Evolutionary conservation across 1,284 basidiomycete genomes (phyloP).

Genomic region (Ustilago vetiveriae): DNA sequence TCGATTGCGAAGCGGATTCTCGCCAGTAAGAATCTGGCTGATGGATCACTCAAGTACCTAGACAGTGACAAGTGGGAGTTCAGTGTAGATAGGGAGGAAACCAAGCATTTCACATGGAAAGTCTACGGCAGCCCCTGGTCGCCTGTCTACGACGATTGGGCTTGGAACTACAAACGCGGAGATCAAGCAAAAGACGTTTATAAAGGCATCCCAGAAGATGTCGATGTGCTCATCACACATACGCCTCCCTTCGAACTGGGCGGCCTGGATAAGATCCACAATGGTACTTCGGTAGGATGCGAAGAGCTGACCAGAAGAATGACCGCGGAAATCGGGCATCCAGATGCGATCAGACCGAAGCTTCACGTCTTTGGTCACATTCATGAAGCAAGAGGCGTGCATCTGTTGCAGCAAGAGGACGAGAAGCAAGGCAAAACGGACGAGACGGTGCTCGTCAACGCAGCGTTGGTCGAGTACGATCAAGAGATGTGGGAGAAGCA

Average conservation of each 20-base stretch:
- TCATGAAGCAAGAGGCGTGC: slow-evolving; percentile 39
- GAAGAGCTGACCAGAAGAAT: slow-evolving; percentile 35
- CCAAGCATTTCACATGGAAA: slow-evolving; percentile 24
- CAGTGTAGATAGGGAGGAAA: slow-evolving; percentile 13
- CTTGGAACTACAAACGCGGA: slow-evolving; percentile 46
- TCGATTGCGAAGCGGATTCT: slow-evolving; percentile 5
- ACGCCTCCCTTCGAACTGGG: slow-evolving; percentile 28
- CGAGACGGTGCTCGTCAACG: slow-evolving; percentile 43
- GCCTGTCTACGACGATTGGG: slow-evolving; percentile 44
- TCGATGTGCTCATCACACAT: slow-evolving; percentile 50
- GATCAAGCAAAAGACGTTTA: slow-evolving; percentile 15
- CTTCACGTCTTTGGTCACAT: slow-evolving; percentile 52
- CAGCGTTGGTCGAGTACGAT: slow-evolving; percentile 51
- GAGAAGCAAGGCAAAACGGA: neutral
- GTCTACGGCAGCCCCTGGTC: slow-evolving; percentile 51
- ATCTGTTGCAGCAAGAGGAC: slow-evolving; percentile 4
- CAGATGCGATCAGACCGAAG: slow-evolving; percentile 21
- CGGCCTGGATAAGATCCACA: slow-evolving; percentile 25
- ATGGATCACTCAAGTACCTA: slow-evolving; percentile 17
- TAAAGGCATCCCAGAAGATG: slow-evolving; percentile 13
- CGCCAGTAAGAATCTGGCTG: neutral
- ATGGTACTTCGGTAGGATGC: slow-evolving; percentile 45
- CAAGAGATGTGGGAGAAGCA: slow-evolving; percentile 16
- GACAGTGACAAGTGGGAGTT: slow-evolving; percentile 26
- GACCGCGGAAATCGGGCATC: neutral